Percentiles rank a stretch among this genome's conserved stretches.
These are phyloP conservation scores for Medicago truncatula DNA, from an alignment of 306 rosid species.

Conservation along the genomic window DNA sequence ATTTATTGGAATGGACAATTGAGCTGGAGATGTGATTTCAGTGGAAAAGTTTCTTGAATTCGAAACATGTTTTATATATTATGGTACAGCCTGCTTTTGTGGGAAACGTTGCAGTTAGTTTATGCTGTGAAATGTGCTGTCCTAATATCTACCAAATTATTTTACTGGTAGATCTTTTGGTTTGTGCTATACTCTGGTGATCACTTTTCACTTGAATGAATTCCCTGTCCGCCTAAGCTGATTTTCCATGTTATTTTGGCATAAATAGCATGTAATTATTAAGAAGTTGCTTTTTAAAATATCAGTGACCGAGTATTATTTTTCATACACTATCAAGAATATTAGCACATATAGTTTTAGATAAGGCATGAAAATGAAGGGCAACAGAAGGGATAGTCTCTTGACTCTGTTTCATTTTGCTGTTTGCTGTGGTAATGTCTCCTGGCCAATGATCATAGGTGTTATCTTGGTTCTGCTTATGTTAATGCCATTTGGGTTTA, in stretches of 20 bases:
- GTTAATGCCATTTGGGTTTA: background rate
- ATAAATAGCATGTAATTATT: slow-evolving; percentile 1
- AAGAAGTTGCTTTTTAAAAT: background rate
- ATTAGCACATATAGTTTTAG: background rate
- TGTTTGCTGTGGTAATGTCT: background rate
- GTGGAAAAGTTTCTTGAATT: too few species aligned
- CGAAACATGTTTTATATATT: too few species aligned
- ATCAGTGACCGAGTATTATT: background rate
- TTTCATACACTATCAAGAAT: background rate
- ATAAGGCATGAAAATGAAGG: background rate
- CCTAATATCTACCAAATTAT: background rate
- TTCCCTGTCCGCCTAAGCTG: background rate
- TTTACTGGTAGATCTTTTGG: background rate
- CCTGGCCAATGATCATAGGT: background rate
- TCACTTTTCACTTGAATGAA: background rate
- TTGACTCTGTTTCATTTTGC: background rate
- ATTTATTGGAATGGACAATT: background rate
- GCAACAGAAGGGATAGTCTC: background rate
- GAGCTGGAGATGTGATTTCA: slow-evolving; percentile 4
- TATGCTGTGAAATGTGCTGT: background rate
- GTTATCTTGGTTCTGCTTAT: too few species aligned
- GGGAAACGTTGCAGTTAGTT: slow-evolving; percentile 2
- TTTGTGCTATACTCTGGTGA: background rate
- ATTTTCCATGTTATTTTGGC: background rate
- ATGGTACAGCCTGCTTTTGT: slow-evolving; percentile 2